Conservation (phyloP, 192 early-diverging fungal genomes). For the Backusella morwellensis region DNA sequence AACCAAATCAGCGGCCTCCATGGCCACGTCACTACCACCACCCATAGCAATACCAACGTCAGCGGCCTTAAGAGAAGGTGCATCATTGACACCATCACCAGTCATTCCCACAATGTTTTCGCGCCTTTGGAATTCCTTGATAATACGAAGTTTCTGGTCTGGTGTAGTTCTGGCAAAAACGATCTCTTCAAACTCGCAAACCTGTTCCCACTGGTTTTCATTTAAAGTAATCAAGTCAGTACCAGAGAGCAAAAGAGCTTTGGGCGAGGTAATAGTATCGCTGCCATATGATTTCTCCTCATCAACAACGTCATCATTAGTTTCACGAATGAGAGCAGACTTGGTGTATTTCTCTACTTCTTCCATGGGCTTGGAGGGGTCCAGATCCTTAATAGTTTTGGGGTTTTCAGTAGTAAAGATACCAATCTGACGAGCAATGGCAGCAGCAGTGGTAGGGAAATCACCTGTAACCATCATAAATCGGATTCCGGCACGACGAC, state of each 20-base stretch:
- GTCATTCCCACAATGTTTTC: conserved; percentile 78
- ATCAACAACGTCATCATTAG: conserved; percentile 35
- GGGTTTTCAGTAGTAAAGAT: conserved; percentile 53
- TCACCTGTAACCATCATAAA: conserved; percentile 92
- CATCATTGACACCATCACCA: conserved; percentile 92
- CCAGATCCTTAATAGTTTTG: conserved; percentile 35
- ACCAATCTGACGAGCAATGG: conserved; percentile 77
- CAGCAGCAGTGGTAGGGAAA: conserved; percentile 72
- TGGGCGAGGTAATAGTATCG: background rate
- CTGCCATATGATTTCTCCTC: conserved; percentile 42
- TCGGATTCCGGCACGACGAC: conserved; percentile 67
- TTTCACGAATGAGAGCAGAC: conserved; percentile 88
- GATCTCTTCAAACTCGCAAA: conserved; percentile 69
- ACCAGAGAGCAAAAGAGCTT: conserved; percentile 59
- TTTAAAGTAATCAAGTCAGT: conserved; percentile 60
- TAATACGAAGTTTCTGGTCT: conserved; percentile 82
- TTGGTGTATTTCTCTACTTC: conserved; percentile 7
- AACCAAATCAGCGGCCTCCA: conserved; percentile 65
- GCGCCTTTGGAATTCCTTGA: conserved; percentile 70
- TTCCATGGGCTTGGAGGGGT: conserved; percentile 15
- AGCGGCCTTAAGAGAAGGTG: conserved; percentile 87
- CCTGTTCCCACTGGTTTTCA: conserved; percentile 66
- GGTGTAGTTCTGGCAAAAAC: conserved; percentile 81
- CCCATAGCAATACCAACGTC: conserved; percentile 90
- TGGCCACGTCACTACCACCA: conserved; percentile 74